Conservation (phyloP, 2,329 filamentous ascomycete species). For the Diaporthe eres region DNA sequence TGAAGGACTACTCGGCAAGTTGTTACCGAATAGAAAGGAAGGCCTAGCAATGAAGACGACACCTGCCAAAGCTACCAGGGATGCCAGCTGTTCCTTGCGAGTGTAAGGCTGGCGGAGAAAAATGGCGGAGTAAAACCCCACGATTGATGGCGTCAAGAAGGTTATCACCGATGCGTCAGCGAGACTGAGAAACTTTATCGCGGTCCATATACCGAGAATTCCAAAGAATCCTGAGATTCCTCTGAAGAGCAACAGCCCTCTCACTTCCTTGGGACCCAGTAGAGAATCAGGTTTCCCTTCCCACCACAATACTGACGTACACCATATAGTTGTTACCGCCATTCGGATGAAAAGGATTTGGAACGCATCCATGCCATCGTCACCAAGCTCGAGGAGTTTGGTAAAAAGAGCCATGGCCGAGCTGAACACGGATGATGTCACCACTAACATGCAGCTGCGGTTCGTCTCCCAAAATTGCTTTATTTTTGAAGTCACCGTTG, state of each 20-base stretch:
- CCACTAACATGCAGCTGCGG: conserved; percentile 80
- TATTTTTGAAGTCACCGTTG: conserved; percentile 45
- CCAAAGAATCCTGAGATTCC: conserved; percentile 80
- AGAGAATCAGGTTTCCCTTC: conserved; percentile 77
- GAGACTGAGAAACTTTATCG: conserved; percentile 79
- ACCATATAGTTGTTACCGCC: conserved; percentile 77
- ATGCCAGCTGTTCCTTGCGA: conserved; percentile 81
- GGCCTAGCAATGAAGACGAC: conserved; percentile 89
- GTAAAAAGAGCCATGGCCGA: conserved; percentile 89
- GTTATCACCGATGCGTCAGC: conserved; percentile 92
- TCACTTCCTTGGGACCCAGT: conserved; percentile 76
- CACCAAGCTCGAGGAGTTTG: conserved; percentile 54
- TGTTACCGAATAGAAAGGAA: conserved; percentile 27
- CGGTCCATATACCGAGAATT: conserved; percentile 78
- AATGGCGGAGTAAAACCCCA: conserved; percentile 85
- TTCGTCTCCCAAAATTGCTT: conserved; percentile 72
- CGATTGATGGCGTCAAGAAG: conserved; percentile 84
- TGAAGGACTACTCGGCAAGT: not conserved
- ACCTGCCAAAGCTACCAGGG: conserved; percentile 80
- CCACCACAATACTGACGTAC: conserved; percentile 81
- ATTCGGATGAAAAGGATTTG: conserved; percentile 82
- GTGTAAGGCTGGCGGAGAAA: conserved; percentile 84
- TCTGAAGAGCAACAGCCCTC: conserved; percentile 76
- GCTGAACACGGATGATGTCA: conserved; percentile 84
- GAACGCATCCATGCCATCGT: conserved; percentile 37